phyloP scores from a whole-genome alignment of 2,329 filamentous ascomycete genomes.

The Parafenestella ontariensis region DNA sequence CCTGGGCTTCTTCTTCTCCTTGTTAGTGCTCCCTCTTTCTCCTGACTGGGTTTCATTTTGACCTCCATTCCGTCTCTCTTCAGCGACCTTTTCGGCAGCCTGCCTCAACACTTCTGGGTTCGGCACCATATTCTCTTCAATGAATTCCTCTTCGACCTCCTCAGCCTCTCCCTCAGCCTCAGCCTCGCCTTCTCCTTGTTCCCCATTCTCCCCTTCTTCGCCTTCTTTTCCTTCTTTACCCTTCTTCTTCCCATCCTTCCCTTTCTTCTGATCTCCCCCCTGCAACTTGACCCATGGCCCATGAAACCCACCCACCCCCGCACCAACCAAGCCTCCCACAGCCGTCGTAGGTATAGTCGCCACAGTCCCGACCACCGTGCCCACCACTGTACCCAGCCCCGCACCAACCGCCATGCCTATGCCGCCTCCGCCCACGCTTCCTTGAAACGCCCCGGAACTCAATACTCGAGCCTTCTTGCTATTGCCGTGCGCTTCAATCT shows the following conservation, averaged over 20 bases:
- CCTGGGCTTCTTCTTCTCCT: slow-evolving; percentile 29
- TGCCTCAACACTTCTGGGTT: slow-evolving; percentile 3
- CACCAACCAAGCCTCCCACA: slow-evolving; percentile 50
- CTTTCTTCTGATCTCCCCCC: slow-evolving; percentile 7
- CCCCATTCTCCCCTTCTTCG: slow-evolving; percentile 4
- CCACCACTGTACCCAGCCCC: slow-evolving; percentile 52
- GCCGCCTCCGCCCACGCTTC: slow-evolving; percentile 50
- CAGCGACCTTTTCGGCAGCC: slow-evolving; percentile 10
- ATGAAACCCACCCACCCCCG: slow-evolving; percentile 51
- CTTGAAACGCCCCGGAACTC: slow-evolving; percentile 50
- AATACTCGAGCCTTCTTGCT: slow-evolving; percentile 45
- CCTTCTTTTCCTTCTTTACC: slow-evolving; percentile 8
- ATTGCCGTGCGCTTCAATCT: slow-evolving; percentile 43
- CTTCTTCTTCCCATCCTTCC: slow-evolving; percentile 13
- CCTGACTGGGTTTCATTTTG: background rate
- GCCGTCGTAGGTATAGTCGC: slow-evolving; percentile 50
- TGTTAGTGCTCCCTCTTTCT: background rate
- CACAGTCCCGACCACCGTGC: slow-evolving; percentile 50
- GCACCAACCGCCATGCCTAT: slow-evolving; percentile 52
- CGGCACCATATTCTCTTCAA: slow-evolving; percentile 2
- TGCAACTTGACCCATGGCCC: slow-evolving; percentile 53
- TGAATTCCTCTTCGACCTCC: slow-evolving; percentile 3
- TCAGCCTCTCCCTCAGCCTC: slow-evolving; percentile 32
- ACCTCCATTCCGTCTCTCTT: slow-evolving; percentile 6
- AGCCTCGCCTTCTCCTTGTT: slow-evolving; percentile 15